Evolutionary conservation across 768 basidiomycete species (phyloP).

Genomic region (Russula dissimulans): DNA sequence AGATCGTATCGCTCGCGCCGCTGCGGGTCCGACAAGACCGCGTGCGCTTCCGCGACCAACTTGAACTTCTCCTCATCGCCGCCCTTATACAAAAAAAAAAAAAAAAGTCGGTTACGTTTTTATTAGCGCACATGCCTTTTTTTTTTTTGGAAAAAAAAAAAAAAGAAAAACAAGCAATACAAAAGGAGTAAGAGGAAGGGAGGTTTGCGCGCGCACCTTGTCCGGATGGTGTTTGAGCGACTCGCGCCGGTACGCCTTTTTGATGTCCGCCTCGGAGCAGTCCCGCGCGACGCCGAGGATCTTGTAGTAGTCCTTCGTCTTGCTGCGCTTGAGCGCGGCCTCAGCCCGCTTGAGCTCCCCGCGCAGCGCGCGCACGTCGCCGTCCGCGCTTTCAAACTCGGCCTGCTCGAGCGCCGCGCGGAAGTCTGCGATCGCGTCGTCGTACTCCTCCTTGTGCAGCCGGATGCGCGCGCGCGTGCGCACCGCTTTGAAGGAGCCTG

Average conservation of each 20-base stretch:
- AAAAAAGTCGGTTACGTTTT: too few relatives aligned
- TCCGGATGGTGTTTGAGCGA: constrained; percentile 81
- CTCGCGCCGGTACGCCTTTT: constrained; percentile 86
- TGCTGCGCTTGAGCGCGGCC: constrained; percentile 72
- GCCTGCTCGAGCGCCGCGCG: constrained; percentile 71
- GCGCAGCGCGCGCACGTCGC: constrained; percentile 52
- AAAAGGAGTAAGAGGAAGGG: background rate
- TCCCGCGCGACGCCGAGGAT: constrained; percentile 55
- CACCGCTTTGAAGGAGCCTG: constrained; percentile 73
- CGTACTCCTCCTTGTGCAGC: constrained; percentile 66
- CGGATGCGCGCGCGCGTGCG: constrained; percentile 79
- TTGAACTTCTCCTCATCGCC: constrained; percentile 98
- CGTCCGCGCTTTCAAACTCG: constrained; percentile 49
- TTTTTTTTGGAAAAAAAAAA: too few relatives aligned
- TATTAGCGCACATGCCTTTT: too few relatives aligned
- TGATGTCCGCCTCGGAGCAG: constrained; percentile 64
- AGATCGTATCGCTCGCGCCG: constrained; percentile 68
- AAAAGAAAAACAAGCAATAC: background rate
- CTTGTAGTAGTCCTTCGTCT: constrained; percentile 86
- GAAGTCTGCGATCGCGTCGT: constrained; percentile 66
- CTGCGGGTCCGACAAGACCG: constrained; percentile 69
- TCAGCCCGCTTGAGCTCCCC: constrained; percentile 75
- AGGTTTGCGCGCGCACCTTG: constrained; percentile 39
- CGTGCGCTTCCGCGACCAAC: constrained; percentile 72
- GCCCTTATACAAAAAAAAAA: constrained; percentile 37